These are phyloP conservation scores for Dactylorhiza incarnata DNA, from an alignment of 106 monocot genomes.

Conservation along the genomic window DNA sequence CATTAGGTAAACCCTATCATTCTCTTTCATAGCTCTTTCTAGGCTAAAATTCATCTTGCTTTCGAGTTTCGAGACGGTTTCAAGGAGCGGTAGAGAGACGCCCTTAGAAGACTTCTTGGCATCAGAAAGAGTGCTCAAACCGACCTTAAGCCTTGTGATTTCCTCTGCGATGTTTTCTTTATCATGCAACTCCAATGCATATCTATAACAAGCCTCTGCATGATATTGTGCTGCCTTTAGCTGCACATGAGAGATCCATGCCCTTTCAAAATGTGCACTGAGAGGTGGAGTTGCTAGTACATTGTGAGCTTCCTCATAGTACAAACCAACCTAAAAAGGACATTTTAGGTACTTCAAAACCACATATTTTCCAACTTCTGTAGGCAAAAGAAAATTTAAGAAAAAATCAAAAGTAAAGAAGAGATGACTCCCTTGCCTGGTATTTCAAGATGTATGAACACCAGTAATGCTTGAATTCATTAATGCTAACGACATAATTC, in stretches of 20 bases:
- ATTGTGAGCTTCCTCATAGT: slow-evolving; percentile 30
- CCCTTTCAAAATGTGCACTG: slow-evolving; percentile 22
- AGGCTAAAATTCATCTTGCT: not conserved
- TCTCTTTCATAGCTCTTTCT: not conserved
- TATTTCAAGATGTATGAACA: not conserved
- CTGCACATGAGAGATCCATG: slow-evolving; percentile 32
- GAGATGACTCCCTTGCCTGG: not conserved
- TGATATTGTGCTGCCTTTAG: slow-evolving; percentile 27
- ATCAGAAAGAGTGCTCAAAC: no score
- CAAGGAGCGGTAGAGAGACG: not conserved
- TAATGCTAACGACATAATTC: not conserved
- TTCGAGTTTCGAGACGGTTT: not conserved
- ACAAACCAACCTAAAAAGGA: slow-evolving; percentile 31
- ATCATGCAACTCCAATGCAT: no score
- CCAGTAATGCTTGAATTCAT: not conserved
- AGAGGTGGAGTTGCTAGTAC: slow-evolving; percentile 7
- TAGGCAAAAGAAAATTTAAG: not conserved
- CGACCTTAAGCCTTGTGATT: no score
- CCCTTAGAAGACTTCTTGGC: not conserved
- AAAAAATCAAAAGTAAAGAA: not conserved
- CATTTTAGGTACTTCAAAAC: not conserved
- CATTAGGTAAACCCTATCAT: slow-evolving; percentile 1
- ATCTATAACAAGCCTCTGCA: no score
- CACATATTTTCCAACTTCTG: not conserved
- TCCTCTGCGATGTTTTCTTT: no score